These are phyloP conservation scores for Remersonia thermophila DNA, from an alignment of 2,329 filamentous ascomycete genomes.

Conservation along the genomic window DNA sequence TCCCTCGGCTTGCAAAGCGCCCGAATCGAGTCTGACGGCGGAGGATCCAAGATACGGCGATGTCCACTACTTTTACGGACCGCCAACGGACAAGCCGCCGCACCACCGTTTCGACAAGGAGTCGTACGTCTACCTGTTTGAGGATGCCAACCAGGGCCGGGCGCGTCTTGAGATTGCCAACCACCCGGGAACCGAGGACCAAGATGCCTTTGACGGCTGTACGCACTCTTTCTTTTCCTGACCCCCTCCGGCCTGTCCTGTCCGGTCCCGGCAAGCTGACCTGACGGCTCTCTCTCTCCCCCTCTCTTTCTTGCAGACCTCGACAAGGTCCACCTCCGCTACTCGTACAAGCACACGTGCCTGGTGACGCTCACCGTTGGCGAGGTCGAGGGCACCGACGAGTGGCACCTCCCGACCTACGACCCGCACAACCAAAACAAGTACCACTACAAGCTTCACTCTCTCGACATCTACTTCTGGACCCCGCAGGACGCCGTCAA, in stretches of 20 bases:
- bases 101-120: slow-evolving; percentile 72
- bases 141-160: slow-evolving; percentile 53
- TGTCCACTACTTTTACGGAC: slow-evolving; percentile 65
- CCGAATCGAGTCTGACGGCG: slow-evolving; percentile 19
- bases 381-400: slow-evolving; percentile 35
- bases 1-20: too few species aligned
- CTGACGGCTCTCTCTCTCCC: slow-evolving; percentile 10
- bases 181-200: slow-evolving; percentile 58
- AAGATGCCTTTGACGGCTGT: slow-evolving; percentile 71
- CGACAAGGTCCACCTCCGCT: slow-evolving; percentile 51
- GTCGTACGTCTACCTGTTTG: slow-evolving; percentile 70
- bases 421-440: slow-evolving; percentile 63
- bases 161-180: slow-evolving; percentile 69
- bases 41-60: slow-evolving; percentile 52
- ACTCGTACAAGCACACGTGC: slow-evolving; percentile 63
- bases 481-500: slow-evolving; percentile 57
- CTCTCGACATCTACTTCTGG: slow-evolving; percentile 71
- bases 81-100: slow-evolving; percentile 52
- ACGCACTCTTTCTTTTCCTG: slow-evolving; percentile 24
- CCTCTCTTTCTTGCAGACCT: slow-evolving; percentile 50
- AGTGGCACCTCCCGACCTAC: slow-evolving; percentile 66
- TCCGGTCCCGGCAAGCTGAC: not conserved
- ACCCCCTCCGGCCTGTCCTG: too few species aligned
- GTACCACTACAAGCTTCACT: slow-evolving; percentile 67
- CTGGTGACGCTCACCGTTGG: slow-evolving; percentile 57